Evolutionary conservation across 2,329 filamentous ascomycete genomes (phyloP), one percentile per base, ranked within the genome.

Genomic region (Albifimbria verrucaria): DNA sequence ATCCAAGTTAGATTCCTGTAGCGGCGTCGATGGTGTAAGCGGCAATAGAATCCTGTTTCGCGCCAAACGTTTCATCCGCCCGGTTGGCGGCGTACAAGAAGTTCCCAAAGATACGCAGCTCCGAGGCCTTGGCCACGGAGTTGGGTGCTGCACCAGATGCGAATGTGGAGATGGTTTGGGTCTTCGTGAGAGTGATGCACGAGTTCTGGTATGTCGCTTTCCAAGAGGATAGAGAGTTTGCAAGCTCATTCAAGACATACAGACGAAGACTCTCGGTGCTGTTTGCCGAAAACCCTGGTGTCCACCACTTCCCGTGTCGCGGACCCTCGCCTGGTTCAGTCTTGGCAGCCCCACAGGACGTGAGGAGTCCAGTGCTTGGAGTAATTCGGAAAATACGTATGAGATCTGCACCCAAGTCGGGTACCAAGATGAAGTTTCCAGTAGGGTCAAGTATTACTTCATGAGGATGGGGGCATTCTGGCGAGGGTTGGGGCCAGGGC

Each of bases 1-100:
- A 79, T 63, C 59, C 83, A 83, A n/a, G n/a, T 0, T 59, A 64
- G 15, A 87, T 65, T 0, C 83, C 83, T 18, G 78, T 70, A 1
- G 65, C 58, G 1, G 65, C 32, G 50, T 75, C 65, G 51, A 84
- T 75, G 2, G 68, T 52, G 65, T 79, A 86, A 1, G 76, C 79
- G 1, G 77, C 76, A 21, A 86, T 67, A 0, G 83, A 81, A 65
- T 85, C 82, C 42, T 80, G 75, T 45, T 77, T 66, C 3, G 71
- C 58, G n/a, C 72, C 71, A 65, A 85, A 86, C 2, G 79, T 75
- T 55, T 78, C 72, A 64, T 85, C 83, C 56, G 81, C 80, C 52
- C 86, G 78, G 72, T 88, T 88, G 17, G 80, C 79, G 9, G 79
- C 79, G 64, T 87, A 77, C 42, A 87, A 60, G 66, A 81, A 85